Conservation (phyloP, 1,284 basidiomycete species). For the Apiotrichum veenhuisii region DNA sequence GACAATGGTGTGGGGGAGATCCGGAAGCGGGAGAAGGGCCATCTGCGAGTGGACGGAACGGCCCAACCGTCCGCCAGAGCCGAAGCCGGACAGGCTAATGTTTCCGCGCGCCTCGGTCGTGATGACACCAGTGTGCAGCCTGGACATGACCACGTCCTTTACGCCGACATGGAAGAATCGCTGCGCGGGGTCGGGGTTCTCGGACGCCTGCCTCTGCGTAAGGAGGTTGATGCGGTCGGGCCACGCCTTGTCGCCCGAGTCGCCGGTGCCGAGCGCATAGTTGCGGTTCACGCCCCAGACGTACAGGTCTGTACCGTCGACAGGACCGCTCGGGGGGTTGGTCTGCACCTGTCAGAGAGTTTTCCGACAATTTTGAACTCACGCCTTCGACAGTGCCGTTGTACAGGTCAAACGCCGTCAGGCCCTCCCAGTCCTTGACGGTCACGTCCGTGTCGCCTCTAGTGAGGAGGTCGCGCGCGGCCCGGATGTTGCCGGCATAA, state of each 20-base stretch:
- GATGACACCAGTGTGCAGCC: constrained; percentile 73
- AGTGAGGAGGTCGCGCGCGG: constrained; percentile 72
- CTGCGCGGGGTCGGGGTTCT: constrained; percentile 39
- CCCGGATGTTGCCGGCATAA: constrained; percentile 77
- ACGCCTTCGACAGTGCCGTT: constrained; percentile 75
- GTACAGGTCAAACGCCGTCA: constrained; percentile 90
- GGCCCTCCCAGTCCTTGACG: constrained; percentile 82
- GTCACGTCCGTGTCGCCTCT: constrained; percentile 68
- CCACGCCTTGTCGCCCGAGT: constrained; percentile 70
- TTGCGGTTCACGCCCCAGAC: constrained; percentile 92
- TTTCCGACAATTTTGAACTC: constrained; percentile 19
- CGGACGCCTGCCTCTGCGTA: constrained; percentile 51
- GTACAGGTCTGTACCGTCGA: constrained; percentile 61
- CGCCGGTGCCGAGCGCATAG: constrained; percentile 76
- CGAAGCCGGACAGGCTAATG: constrained; percentile 78
- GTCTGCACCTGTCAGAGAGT: constrained; percentile 55
- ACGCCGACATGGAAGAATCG: constrained; percentile 57
- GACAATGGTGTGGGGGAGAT: constrained; percentile 57
- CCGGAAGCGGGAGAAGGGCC: constrained; percentile 60
- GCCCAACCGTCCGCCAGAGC: constrained; percentile 75
- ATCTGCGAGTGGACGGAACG: constrained; percentile 76
- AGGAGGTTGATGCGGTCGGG: constrained; percentile 70
- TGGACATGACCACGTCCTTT: constrained; percentile 70
- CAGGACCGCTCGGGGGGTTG: constrained; percentile 48
- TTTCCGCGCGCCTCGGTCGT: constrained; percentile 72